Evolutionary conservation across 2,329 filamentous ascomycete species (phyloP).

Genomic region (Claviceps pazoutovae): DNA sequence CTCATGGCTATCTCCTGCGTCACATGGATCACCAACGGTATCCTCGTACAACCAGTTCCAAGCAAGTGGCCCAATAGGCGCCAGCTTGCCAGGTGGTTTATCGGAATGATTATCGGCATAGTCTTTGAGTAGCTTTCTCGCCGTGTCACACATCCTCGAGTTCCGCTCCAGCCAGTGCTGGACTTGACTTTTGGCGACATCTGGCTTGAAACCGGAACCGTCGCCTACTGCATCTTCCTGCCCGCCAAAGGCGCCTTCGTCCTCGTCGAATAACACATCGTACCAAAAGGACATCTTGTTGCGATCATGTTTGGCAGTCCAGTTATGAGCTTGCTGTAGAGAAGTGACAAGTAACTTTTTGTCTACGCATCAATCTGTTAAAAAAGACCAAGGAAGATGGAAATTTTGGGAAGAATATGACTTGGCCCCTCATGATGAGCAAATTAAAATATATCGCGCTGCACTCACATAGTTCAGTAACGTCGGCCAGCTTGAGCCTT

Average conservation of each 20-base stretch:
- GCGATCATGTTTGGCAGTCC: constrained; percentile 53
- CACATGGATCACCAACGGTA: constrained; percentile 15
- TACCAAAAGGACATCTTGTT: constrained; percentile 61
- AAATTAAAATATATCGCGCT: constrained; percentile 10
- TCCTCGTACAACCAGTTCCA: constrained; percentile 41
- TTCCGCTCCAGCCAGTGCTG: constrained; percentile 50
- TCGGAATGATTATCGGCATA: constrained; percentile 37
- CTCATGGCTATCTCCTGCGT: constrained; percentile 24
- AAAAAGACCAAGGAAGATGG: constrained; percentile 2
- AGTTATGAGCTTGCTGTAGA: constrained; percentile 54
- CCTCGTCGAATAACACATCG: constrained; percentile 49
- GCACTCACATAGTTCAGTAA: constrained; percentile 47
- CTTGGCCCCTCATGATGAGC: background rate
- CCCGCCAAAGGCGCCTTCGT: constrained; percentile 31
- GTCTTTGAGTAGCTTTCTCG: constrained; percentile 37
- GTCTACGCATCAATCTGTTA: constrained; percentile 25
- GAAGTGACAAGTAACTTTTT: constrained; percentile 54
- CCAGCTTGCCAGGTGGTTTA: constrained; percentile 34
- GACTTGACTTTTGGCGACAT: constrained; percentile 45
- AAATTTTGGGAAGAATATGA: background rate
- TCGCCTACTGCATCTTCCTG: constrained; percentile 39
- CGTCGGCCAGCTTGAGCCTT: constrained; percentile 43
- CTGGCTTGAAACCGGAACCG: constrained; percentile 37
- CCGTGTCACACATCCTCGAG: constrained; percentile 42
- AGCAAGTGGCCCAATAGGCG: constrained; percentile 35